Percentiles rank a stretch among this genome's conserved stretches.
phyloP scores from a whole-genome alignment of 2,329 filamentous ascomycete genomes.

The Apiospora arundinis region DNA sequence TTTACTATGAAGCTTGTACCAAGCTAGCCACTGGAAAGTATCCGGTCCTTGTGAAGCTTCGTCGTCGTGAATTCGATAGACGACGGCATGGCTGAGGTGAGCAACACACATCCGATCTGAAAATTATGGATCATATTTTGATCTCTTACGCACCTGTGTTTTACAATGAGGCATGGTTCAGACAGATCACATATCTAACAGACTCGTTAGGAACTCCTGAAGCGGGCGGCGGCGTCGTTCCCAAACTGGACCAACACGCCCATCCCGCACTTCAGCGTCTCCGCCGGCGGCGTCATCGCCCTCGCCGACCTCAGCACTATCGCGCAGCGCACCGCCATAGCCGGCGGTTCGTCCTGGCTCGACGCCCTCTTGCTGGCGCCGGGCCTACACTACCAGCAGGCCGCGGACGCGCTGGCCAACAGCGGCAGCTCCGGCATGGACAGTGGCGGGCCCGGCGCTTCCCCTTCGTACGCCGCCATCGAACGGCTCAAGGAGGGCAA shows the following conservation, averaged over 20 bases:
- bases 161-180: no score
- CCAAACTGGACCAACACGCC: conserved; percentile 52
- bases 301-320: conserved; percentile 65
- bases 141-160: neutral
- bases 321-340: conserved; percentile 60
- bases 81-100: conserved; percentile 25
- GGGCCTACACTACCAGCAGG: conserved; percentile 66
- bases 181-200: conserved; percentile 22
- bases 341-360: conserved; percentile 61
- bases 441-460: conserved; percentile 21
- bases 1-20: neutral
- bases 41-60: neutral
- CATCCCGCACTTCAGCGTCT: conserved; percentile 52
- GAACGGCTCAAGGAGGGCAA: conserved; percentile 39
- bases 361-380: conserved; percentile 65
- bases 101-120: neutral
- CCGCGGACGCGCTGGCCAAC: conserved; percentile 55
- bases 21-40: neutral
- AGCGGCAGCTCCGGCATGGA: conserved; percentile 30
- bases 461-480: conserved; percentile 48
- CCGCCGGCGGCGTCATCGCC: conserved; percentile 61
- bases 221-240: conserved; percentile 37
- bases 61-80: neutral
- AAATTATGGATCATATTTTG: neutral
- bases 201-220: conserved; percentile 31